A percentile compares a stretch with the other conserved stretches of the same genome.
These are phyloP conservation scores for Spizellomyces sp. DNA, from an alignment of 192 early-diverging fungal genomes.

Conservation along the genomic window DNA sequence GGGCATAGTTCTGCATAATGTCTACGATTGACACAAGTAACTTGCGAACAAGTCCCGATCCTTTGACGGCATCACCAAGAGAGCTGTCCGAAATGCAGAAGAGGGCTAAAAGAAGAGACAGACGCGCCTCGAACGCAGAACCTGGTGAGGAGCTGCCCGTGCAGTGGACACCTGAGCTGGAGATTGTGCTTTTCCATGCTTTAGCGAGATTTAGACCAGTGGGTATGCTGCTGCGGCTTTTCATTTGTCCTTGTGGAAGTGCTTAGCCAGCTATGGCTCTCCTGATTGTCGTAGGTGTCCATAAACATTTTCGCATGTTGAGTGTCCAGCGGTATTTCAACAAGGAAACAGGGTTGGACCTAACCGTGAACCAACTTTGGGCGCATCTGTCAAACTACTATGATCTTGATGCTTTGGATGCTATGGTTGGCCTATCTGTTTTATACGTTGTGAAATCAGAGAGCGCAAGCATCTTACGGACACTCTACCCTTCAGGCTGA, in stretches of 20 bases:
- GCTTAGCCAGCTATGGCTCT: background rate
- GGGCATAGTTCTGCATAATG: too few species aligned
- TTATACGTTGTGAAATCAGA: too few species aligned
- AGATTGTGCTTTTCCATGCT: conserved; percentile 27
- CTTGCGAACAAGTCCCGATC: too few species aligned
- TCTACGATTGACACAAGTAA: too few species aligned
- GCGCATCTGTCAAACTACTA: conserved; percentile 20
- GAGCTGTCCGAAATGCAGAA: background rate
- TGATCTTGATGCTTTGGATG: conserved; percentile 28
- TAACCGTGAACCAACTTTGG: conserved; percentile 24
- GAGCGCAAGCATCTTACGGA: too few species aligned
- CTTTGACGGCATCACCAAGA: too few species aligned
- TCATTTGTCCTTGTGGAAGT: background rate
- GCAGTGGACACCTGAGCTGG: conserved; percentile 27
- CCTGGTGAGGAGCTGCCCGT: background rate
- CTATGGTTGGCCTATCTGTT: conserved; percentile 10
- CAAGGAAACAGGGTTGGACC: background rate
- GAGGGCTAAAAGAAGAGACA: background rate
- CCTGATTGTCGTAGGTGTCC: conserved; percentile 24
- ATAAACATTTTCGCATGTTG: conserved; percentile 39
- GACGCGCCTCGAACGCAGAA: background rate
- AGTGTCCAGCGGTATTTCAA: conserved; percentile 17
- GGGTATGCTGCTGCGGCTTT: background rate
- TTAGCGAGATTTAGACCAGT: conserved; percentile 28
- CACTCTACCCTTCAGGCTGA: conserved; percentile 9